These are phyloP conservation scores for Polygonum aviculare DNA, from an alignment of 148 eudicot genomes.

Conservation along the genomic window DNA sequence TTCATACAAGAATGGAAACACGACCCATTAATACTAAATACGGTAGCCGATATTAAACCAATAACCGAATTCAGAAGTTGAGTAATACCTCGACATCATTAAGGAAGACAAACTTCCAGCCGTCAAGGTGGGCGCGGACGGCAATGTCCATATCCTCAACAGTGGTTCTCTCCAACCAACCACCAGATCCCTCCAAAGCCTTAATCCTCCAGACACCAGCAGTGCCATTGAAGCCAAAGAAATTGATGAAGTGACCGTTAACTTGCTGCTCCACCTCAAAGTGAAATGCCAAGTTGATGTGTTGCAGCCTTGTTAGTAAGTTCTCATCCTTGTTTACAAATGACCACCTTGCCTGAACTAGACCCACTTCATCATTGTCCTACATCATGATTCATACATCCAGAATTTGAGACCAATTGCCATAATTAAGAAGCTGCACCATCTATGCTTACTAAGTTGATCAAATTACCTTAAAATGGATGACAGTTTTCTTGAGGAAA, in stretches of 20 bases:
- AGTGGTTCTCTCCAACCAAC: constrained; percentile 98
- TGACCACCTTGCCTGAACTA: constrained; percentile 98
- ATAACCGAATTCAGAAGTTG: not conserved
- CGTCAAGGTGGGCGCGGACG: constrained; percentile 92
- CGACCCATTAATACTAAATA: not conserved
- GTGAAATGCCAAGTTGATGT: constrained; percentile 88
- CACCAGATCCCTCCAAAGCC: constrained; percentile 92
- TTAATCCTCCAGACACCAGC: constrained; percentile 99
- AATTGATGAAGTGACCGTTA: constrained; percentile 81
- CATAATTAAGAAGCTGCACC: not conserved
- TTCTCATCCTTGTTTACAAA: constrained; percentile 97
- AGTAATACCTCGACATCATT: constrained; percentile 89
- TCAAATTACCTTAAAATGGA: constrained; percentile 77
- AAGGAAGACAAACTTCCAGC: constrained; percentile 93
- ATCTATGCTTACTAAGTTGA: not conserved
- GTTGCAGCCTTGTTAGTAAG: constrained; percentile 78
- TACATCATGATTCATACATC: constrained; percentile 21
- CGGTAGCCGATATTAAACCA: not conserved
- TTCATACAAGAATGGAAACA: not conserved
- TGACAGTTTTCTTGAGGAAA: constrained; percentile 64
- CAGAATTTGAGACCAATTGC: not conserved
- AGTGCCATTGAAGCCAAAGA: constrained; percentile 96
- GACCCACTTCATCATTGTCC: constrained; percentile 86
- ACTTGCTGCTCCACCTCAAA: constrained; percentile 99
- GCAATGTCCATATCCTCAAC: constrained; percentile 99